A percentile compares a stretch with the other conserved stretches of the same genome.
These are phyloP conservation scores for Spinacia oleracea DNA, from an alignment of 179 eudicot species.

Conservation along the genomic window DNA sequence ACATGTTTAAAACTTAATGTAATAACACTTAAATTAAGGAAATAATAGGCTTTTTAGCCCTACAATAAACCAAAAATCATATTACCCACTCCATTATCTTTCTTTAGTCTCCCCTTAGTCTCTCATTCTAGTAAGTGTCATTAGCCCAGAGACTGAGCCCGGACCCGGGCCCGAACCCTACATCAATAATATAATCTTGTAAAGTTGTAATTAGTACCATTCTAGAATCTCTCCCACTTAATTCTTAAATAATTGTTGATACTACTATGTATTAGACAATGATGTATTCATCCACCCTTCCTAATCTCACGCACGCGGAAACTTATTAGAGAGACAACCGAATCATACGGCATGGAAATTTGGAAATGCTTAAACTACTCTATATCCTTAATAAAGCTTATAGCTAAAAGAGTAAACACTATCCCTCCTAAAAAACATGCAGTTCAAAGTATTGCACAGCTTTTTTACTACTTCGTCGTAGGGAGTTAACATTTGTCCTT, in stretches of 20 bases:
- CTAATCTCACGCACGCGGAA: conserved; percentile 40
- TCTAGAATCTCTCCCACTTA: conserved; percentile 10
- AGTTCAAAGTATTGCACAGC: too few species aligned
- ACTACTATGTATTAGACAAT: conserved; percentile 14
- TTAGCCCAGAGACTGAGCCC: conserved; percentile 14
- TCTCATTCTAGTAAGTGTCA: too few species aligned
- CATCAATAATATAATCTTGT: too few species aligned
- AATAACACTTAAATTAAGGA: not conserved
- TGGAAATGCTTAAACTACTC: conserved; percentile 9
- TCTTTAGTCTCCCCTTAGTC: not conserved
- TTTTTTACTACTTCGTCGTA: too few species aligned
- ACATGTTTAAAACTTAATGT: not conserved
- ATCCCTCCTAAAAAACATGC: too few species aligned
- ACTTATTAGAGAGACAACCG: conserved; percentile 32
- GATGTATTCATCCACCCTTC: conserved; percentile 25
- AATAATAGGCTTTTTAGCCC: conserved; percentile 19
- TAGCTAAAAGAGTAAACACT: too few species aligned
- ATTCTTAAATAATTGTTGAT: not conserved
- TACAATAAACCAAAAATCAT: conserved; percentile 17
- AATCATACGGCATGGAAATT: conserved; percentile 11
- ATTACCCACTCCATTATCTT: conserved; percentile 13
- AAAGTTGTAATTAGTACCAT: not conserved
- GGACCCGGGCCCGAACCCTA: not conserved
- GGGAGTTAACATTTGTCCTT: too few species aligned
- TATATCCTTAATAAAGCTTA: not conserved